Evolutionary conservation across 2,329 filamentous ascomycete species (phyloP).

Genomic region (Talaromyces piceae): DNA sequence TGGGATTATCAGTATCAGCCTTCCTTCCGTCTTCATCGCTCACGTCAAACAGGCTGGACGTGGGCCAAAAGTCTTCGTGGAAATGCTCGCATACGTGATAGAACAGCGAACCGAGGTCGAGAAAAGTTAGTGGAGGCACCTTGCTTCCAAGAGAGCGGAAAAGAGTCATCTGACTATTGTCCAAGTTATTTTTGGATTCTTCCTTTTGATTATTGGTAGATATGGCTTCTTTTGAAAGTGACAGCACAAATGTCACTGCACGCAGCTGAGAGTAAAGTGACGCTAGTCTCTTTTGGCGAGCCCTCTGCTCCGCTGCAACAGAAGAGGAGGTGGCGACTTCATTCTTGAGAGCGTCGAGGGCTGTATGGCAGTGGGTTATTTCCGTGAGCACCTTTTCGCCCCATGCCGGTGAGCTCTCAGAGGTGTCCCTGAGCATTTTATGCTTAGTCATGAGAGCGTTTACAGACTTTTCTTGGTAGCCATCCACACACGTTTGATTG

Average conservation of each 20-base stretch:
- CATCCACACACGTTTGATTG: neutral
- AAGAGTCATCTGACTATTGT: neutral
- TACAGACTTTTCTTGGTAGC: neutral
- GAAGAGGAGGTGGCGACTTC: neutral
- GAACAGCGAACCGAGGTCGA: neutral
- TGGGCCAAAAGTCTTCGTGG: neutral
- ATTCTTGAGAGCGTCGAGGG: neutral
- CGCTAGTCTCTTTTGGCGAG: conserved; percentile 5
- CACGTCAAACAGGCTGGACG: neutral
- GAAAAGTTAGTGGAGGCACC: neutral
- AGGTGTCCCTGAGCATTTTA: conserved; percentile 1
- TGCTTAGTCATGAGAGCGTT: neutral
- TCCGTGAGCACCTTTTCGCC: neutral
- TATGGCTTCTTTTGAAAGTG: conserved; percentile 4
- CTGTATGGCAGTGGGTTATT: neutral
- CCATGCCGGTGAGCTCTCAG: neutral
- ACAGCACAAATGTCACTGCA: conserved; percentile 7
- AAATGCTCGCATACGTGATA: neutral
- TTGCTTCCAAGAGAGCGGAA: neutral
- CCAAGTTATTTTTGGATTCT: neutral
- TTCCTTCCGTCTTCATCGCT: neutral
- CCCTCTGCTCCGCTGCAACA: neutral
- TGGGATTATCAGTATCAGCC: neutral
- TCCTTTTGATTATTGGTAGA: neutral
- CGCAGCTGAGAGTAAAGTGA: conserved; percentile 3